Conservation (phyloP, 768 basidiomycete species). For the Saitozyma sp. region DNA sequence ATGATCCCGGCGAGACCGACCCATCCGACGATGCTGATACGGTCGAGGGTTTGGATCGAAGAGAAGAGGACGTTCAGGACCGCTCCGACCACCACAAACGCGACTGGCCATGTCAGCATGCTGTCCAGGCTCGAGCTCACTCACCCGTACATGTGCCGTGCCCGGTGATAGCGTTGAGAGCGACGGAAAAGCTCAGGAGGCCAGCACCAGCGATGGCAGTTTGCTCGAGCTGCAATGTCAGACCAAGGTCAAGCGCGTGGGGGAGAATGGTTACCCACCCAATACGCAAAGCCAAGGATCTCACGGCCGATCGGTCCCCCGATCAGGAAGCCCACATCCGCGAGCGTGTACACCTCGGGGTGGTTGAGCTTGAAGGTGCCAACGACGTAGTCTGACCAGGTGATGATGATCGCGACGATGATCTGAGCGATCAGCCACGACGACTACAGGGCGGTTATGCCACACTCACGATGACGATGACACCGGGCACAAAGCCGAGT, state of each 20-base stretch:
- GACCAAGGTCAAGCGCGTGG: background rate
- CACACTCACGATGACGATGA: conserved; percentile 22
- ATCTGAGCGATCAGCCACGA: conserved; percentile 25
- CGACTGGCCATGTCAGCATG: conserved; percentile 52
- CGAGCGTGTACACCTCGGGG: conserved; percentile 39
- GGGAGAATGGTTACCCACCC: conserved; percentile 15
- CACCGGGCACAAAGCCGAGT: conserved; percentile 17
- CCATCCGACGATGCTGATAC: conserved; percentile 48
- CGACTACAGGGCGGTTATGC: conserved; percentile 15
- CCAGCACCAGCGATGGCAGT: conserved; percentile 42
- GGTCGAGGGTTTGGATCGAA: conserved; percentile 45
- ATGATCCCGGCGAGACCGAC: conserved; percentile 34
- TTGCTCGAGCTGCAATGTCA: conserved; percentile 15
- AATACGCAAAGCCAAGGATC: conserved; percentile 30
- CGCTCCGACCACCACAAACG: conserved; percentile 49
- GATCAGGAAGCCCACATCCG: conserved; percentile 38
- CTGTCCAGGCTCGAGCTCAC: background rate
- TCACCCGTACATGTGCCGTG: conserved; percentile 46
- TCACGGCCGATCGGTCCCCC: conserved; percentile 34
- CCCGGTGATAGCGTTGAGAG: conserved; percentile 50
- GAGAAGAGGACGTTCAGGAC: conserved; percentile 35
- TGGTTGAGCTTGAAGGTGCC: conserved; percentile 45
- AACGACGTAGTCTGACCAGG: conserved; percentile 36
- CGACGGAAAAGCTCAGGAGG: conserved; percentile 50
- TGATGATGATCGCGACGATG: conserved; percentile 29